Percentiles rank a stretch among this genome's conserved stretches.
Conservation (phyloP, 1,139 yeast genomes). For the Yamadazyma triangularis region DNA sequence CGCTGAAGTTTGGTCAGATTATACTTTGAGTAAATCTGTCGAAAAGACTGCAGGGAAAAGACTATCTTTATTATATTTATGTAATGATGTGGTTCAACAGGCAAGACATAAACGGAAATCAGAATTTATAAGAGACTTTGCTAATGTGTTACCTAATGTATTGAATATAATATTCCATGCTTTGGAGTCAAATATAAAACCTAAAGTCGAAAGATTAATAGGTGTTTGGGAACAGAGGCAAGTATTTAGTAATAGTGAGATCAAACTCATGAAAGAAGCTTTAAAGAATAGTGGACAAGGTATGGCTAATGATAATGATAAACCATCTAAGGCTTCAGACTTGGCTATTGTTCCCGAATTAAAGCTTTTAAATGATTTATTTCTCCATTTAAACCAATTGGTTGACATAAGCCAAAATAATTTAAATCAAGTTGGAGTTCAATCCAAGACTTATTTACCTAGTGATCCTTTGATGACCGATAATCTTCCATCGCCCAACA, state of each 20-base stretch:
- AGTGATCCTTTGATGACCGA: constrained; percentile 39
- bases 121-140: constrained; percentile 60
- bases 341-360: constrained; percentile 34
- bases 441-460: constrained; percentile 40
- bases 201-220: constrained; percentile 61
- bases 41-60: constrained; percentile 38
- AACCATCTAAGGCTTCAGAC: no score
- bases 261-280: constrained; percentile 38
- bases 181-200: constrained; percentile 38
- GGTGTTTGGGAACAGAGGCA: constrained; percentile 72
- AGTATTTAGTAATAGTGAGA: constrained; percentile 45
- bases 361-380: constrained; percentile 29
- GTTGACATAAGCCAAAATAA: constrained; percentile 30
- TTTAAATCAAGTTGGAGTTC: constrained; percentile 40
- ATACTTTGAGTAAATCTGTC: constrained; percentile 20
- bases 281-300: constrained; percentile 13
- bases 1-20: constrained; percentile 59
- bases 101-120: constrained; percentile 60
- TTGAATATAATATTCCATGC: constrained; percentile 27
- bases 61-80: constrained; percentile 63
- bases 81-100: constrained; percentile 83
- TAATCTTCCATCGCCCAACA: constrained; percentile 48
- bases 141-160: constrained; percentile 39
- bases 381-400: constrained; percentile 25
- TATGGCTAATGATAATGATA: constrained; percentile 1